Base-by-base conservation (phyloP, 2,329 filamentous ascomycete genomes). In the Penicillium sp. region DNA sequence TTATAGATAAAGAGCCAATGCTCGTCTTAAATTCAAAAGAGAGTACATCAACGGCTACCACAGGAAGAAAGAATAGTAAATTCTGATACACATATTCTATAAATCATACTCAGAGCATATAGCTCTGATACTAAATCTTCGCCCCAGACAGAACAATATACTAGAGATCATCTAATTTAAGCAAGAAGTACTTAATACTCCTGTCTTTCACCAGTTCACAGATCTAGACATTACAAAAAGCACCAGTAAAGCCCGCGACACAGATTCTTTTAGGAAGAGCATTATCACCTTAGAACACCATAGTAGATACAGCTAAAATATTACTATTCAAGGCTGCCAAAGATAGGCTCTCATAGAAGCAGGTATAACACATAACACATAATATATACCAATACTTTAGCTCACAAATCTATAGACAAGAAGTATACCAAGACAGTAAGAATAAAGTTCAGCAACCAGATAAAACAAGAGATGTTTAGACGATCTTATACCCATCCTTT, bases 1-100 rank as follows among this genome's bases (percentile, higher is more conserved):
- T 16, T 14, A 39, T 65, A 5, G 53, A 63, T 19, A 24, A 52
- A 33, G 43, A 56, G 5, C 52, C 48, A 37, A 63, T 64, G 43
- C 60, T 64, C 23, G 45, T 63, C 14, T 48, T 64, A 3, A 60
- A 42, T 65, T 64, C 48, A 10, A 46, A 24, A 46, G 54, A 24
- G 23, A 55, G 33, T 62, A 47, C 45, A 39, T 59, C 2, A 64
- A 64, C 45, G 53, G 52, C 8, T 54, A 55, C 43, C 58, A 24
- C 51, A 55, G 48, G 44, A 60, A 54, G 48, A 52, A 51, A 36
- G 42, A 50, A 51, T 59, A 7, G 48, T 23, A 58, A 34, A 54
- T 59, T 26, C 54, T 37, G 13, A 54, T 56, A 36, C 42, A 63
- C 34, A 36, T 33, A 16, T 61, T 63, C 29, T 61, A 61, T 45